phyloP scores from a whole-genome alignment of 2,329 filamentous ascomycete genomes.

The Fusarium nisikadoi region DNA sequence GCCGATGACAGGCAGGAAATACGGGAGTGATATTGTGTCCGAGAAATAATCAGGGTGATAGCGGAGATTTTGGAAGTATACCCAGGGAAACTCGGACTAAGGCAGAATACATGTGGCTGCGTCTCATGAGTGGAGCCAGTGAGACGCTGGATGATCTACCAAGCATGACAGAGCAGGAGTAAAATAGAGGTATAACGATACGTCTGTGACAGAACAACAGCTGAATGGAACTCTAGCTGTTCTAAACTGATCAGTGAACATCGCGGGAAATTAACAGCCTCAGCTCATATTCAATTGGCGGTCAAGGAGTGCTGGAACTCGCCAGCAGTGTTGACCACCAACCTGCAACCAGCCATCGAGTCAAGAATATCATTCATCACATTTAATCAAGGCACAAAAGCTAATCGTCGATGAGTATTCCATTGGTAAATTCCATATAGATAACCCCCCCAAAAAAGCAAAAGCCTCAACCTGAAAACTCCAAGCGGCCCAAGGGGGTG shows the following conservation, averaged over 20 bases:
- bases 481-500: slow-evolving; percentile 17
- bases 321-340: background rate
- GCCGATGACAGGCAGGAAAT: background rate
- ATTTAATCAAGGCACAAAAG: background rate
- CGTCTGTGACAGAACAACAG: background rate
- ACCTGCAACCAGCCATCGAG: background rate
- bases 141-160: slow-evolving; percentile 6
- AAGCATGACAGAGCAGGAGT: background rate
- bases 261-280: background rate
- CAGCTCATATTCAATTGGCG: background rate
- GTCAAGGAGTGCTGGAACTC: background rate
- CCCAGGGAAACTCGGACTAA: background rate
- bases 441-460: slow-evolving; percentile 14
- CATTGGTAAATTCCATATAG: slow-evolving; percentile 23
- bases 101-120: background rate
- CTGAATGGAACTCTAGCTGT: no score
- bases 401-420: slow-evolving; percentile 22
- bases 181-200: background rate
- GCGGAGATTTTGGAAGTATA: background rate
- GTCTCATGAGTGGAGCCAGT: slow-evolving; percentile 6
- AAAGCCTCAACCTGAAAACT: slow-evolving; percentile 33
- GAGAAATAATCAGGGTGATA: background rate
- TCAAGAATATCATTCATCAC: background rate
- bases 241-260: background rate
- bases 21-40: background rate